phyloP scores from a whole-genome alignment of 306 rosid genomes.

The cucumber (Cucumis sativus) region DNA sequence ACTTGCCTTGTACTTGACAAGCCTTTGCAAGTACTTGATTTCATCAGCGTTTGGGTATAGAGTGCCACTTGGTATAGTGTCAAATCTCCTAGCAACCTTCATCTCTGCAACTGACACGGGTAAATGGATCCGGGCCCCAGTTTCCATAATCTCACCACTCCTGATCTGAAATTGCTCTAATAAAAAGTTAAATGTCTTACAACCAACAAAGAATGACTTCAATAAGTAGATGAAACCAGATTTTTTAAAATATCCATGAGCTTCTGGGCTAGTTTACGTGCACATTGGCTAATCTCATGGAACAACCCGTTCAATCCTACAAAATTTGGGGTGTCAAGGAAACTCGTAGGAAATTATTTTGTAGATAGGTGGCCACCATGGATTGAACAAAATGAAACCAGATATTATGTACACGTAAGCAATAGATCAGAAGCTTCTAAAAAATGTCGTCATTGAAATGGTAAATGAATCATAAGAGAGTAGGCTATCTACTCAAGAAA shows the following conservation, averaged over 20 bases:
- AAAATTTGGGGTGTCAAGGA: no score
- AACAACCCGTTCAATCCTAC: no score
- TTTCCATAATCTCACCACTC: constrained; percentile 59
- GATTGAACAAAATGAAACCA: not conserved
- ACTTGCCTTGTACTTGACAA: constrained; percentile 75
- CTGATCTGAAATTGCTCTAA: constrained; percentile 19
- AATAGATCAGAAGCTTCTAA: not conserved
- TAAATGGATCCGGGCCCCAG: constrained; percentile 45
- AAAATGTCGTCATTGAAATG: not conserved
- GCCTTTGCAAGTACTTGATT: constrained; percentile 85
- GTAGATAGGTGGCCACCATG: no score
- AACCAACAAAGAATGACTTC: not conserved
- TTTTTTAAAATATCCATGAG: no score
- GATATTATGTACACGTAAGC: not conserved
- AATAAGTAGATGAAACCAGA: not conserved
- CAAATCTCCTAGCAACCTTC: constrained; percentile 72
- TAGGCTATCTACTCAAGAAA: constrained; percentile 4
- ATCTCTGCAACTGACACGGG: constrained; percentile 79
- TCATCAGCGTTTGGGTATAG: constrained; percentile 90
- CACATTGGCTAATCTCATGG: no score
- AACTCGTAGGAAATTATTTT: no score
- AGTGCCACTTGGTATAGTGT: constrained; percentile 86
- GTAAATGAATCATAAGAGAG: not conserved
- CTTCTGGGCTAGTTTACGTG: no score
- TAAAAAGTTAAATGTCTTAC: not conserved